Evolutionary conservation across 306 rosid species (phyloP).

Genomic region (Canavalia ensiformis): DNA sequence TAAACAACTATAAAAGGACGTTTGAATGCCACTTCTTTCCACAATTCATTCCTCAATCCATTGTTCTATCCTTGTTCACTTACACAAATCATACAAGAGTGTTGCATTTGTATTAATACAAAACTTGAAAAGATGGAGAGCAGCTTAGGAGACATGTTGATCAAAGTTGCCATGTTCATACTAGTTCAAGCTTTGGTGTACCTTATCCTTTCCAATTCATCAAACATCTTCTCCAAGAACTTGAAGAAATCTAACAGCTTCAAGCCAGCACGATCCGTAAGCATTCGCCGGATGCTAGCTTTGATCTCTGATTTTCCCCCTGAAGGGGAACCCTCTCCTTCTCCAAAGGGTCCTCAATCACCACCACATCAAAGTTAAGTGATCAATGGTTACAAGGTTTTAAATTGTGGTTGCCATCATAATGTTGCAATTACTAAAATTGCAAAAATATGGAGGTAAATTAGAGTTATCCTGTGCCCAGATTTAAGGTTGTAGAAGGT

Average conservation of each 20-base stretch:
- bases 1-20: slow-evolving; percentile 42
- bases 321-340: slow-evolving; percentile 73
- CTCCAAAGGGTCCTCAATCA: slow-evolving; percentile 51
- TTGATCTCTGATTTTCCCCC: slow-evolving; percentile 74
- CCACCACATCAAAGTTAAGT: slow-evolving; percentile 36
- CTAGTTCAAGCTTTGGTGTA: slow-evolving; percentile 79
- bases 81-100: slow-evolving; percentile 22
- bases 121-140: slow-evolving; percentile 51
- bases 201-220: slow-evolving; percentile 82
- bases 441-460: too few species aligned
- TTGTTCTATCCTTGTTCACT: not conserved
- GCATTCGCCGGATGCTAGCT: slow-evolving; percentile 76
- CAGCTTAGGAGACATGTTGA: slow-evolving; percentile 58
- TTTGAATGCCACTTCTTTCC: not conserved
- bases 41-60: slow-evolving; percentile 28
- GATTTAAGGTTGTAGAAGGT: not conserved
- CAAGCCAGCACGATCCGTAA: slow-evolving; percentile 68
- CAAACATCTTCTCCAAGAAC: slow-evolving; percentile 73
- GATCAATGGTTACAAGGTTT: not conserved
- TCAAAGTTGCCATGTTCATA: slow-evolving; percentile 72
- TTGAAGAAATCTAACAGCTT: slow-evolving; percentile 67
- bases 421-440: too few species aligned
- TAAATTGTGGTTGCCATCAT: not conserved
- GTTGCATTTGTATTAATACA: not conserved
- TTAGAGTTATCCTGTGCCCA: not conserved